phyloP scores from a whole-genome alignment of 371 early-diverging fungal species.

The Apophysomyces ossiformis region DNA sequence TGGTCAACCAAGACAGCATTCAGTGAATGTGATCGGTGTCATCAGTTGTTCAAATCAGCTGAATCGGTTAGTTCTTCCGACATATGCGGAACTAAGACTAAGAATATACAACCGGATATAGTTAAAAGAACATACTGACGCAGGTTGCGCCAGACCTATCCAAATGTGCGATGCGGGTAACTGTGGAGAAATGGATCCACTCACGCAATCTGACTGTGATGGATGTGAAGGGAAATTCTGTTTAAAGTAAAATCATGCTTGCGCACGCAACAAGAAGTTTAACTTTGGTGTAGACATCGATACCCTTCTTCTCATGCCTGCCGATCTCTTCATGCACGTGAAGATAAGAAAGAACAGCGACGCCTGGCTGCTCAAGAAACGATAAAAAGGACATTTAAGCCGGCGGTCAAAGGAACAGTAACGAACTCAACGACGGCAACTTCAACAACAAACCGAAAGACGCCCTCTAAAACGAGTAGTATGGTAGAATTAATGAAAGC shows the following conservation, averaged over 20 bases:
- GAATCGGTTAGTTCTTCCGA: slow-evolving; percentile 17
- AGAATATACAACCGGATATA: slow-evolving; percentile 16
- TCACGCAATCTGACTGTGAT: slow-evolving; percentile 31
- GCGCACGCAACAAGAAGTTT: neutral
- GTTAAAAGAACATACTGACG: slow-evolving; percentile 29
- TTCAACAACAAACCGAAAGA: slow-evolving; percentile 12
- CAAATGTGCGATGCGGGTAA: slow-evolving; percentile 24
- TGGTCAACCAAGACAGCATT: slow-evolving; percentile 24
- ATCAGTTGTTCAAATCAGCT: slow-evolving; percentile 21
- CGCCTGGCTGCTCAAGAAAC: slow-evolving; percentile 33
- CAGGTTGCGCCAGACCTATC: slow-evolving; percentile 20
- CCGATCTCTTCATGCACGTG: slow-evolving; percentile 19
- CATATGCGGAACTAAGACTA: neutral
- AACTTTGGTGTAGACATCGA: slow-evolving; percentile 27
- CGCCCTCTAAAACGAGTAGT: slow-evolving; percentile 21
- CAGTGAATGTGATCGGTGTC: slow-evolving; percentile 25
- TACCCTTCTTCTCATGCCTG: slow-evolving; percentile 35
- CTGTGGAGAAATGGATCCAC: slow-evolving; percentile 34
- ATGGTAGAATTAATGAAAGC: slow-evolving; percentile 46
- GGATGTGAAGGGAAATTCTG: slow-evolving; percentile 34
- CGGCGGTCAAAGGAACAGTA: neutral
- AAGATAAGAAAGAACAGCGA: slow-evolving; percentile 29
- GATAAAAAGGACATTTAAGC: slow-evolving; percentile 27
- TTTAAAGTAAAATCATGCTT: slow-evolving; percentile 24
- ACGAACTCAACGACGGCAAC: neutral